Conservation (phyloP, 768 basidiomycete species). For the Tulasnella sp. region DNA sequence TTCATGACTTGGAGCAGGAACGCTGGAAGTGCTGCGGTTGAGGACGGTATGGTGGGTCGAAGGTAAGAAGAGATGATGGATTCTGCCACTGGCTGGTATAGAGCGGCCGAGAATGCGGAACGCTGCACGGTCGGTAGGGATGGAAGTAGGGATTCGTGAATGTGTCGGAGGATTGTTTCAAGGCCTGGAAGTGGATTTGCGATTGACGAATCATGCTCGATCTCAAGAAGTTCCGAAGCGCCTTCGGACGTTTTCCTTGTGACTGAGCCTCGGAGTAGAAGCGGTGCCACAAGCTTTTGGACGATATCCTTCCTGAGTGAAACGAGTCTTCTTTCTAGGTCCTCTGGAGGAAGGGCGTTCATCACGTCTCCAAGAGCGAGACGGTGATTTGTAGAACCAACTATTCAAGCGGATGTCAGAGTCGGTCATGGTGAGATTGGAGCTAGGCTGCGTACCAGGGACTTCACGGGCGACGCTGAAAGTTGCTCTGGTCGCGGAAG, state of each 20-base stretch:
- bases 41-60: constrained; percentile 63
- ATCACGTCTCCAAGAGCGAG: constrained; percentile 18
- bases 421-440: neutral
- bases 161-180: constrained; percentile 58
- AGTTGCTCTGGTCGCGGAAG: neutral
- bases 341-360: constrained; percentile 12
- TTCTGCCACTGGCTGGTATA: constrained; percentile 57
- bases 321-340: constrained; percentile 26
- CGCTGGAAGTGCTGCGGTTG: constrained; percentile 52
- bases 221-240: constrained; percentile 25
- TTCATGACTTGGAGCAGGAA: constrained; percentile 56
- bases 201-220: constrained; percentile 36
- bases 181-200: constrained; percentile 54
- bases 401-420: constrained; percentile 6
- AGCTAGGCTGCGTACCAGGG: neutral
- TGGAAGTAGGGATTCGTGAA: constrained; percentile 46
- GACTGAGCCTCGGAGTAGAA: constrained; percentile 16
- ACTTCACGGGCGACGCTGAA: neutral
- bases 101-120: constrained; percentile 41
- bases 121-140: constrained; percentile 49
- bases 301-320: constrained; percentile 31
- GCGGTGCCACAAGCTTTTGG: constrained; percentile 32
- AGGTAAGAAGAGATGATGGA: constrained; percentile 65
- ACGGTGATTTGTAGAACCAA: neutral
- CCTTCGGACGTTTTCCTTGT: neutral